A percentile compares a stretch with the other conserved stretches of the same genome.
phyloP scores from a whole-genome alignment of 73 alveolate species.

The Tetrahymena malaccensis region DNA sequence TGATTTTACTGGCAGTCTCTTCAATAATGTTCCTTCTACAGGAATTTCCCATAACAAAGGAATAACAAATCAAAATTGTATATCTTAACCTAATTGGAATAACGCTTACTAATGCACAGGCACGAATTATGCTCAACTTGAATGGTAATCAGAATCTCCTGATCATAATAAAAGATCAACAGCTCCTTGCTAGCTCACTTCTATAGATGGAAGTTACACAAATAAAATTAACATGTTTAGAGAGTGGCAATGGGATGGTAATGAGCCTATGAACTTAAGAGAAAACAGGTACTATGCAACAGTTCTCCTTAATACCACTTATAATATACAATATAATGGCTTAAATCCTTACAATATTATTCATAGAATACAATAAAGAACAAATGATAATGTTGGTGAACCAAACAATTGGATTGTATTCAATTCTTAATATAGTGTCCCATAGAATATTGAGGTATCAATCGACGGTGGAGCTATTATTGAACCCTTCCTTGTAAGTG shows the following conservation, averaged over 20 bases:
- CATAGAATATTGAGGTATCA: not conserved
- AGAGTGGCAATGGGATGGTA: conserved; percentile 44
- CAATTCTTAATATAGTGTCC: not conserved
- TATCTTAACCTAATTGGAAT: conserved; percentile 6
- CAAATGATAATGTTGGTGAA: not conserved
- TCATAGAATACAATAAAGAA: not conserved
- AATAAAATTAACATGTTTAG: conserved; percentile 10
- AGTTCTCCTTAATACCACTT: not conserved
- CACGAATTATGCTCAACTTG: not conserved
- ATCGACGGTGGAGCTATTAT: not conserved
- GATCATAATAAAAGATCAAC: conserved; percentile 19
- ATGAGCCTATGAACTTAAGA: conserved; percentile 31
- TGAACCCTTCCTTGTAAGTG: not conserved
- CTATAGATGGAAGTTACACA: not conserved
- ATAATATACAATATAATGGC: conserved; percentile 4
- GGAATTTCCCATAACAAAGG: conserved; percentile 20
- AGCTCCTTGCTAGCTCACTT: not conserved
- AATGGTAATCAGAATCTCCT: conserved; percentile 14
- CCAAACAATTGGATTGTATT: not conserved
- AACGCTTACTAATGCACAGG: conserved; percentile 16
- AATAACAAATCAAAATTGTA: not conserved
- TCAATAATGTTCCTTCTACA: not conserved
- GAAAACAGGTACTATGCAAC: conserved; percentile 14
- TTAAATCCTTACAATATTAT: conserved; percentile 1
- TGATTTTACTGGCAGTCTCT: conserved; percentile 20